These are phyloP conservation scores for Neurospora sp. DNA, from an alignment of 495 filamentous ascomycete species.

Conservation along the genomic window DNA sequence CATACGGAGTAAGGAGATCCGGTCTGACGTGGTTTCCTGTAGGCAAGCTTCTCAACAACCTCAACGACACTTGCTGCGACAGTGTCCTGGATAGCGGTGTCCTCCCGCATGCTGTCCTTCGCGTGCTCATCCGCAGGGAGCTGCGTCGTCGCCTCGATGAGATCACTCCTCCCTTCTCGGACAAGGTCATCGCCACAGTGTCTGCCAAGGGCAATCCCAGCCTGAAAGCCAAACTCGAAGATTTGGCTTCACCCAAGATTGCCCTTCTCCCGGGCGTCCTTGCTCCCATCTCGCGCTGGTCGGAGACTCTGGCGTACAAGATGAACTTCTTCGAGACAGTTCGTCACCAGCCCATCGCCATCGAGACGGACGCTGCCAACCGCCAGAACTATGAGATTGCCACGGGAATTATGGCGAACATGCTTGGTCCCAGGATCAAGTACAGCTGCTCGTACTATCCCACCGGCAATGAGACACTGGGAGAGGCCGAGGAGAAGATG, in stretches of 20 bases:
- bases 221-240: background rate
- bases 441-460: constrained; percentile 52
- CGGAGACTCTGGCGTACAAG: constrained; percentile 39
- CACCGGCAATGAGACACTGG: constrained; percentile 44
- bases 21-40: background rate
- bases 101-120: constrained; percentile 48
- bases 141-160: constrained; percentile 39
- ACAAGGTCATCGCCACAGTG: background rate
- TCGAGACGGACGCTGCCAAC: constrained; percentile 52
- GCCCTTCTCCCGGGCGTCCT: constrained; percentile 1
- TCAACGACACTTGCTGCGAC: constrained; percentile 6
- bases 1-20: background rate
- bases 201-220: background rate
- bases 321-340: constrained; percentile 46
- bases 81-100: constrained; percentile 46
- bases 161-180: constrained; percentile 18
- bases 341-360: constrained; percentile 47
- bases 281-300: background rate
- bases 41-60: background rate
- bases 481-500: constrained; percentile 56
- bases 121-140: constrained; percentile 46
- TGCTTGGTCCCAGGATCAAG: constrained; percentile 56
- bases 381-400: constrained; percentile 60
- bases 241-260: constrained; percentile 27
- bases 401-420: constrained; percentile 44